phyloP scores from a whole-genome alignment of 768 basidiomycete genomes.

The Grammothele lineata region DNA sequence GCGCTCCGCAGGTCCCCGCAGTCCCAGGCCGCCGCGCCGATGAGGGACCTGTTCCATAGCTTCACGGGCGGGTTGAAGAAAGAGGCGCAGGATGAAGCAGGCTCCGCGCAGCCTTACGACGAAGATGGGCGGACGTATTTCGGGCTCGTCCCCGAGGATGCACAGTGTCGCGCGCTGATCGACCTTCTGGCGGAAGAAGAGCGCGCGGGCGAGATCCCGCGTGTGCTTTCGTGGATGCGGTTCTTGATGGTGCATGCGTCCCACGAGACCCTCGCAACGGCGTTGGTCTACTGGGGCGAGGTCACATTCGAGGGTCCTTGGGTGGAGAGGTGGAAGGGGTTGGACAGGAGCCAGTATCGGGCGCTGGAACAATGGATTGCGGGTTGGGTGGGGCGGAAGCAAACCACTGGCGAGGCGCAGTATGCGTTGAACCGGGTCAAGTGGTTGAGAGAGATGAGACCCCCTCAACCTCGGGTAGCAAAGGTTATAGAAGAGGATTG shows the following conservation, averaged over 20 bases:
- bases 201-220: conserved; percentile 57
- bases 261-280: conserved; percentile 51
- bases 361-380: conserved; percentile 48
- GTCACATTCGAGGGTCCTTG: conserved; percentile 58
- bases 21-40: conserved; percentile 21
- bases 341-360: conserved; percentile 33
- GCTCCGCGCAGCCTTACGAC: not conserved
- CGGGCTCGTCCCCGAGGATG: conserved; percentile 43
- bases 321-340: conserved; percentile 39
- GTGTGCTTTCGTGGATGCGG: conserved; percentile 72
- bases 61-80: conserved; percentile 12
- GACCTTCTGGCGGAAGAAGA: conserved; percentile 50
- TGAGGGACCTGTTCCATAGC: conserved; percentile 28
- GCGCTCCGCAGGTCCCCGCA: conserved; percentile 26
- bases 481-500: not conserved
- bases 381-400: conserved; percentile 51
- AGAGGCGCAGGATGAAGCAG: not conserved
- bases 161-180: conserved; percentile 56
- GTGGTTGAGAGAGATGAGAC: conserved; percentile 5
- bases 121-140: conserved; percentile 8
- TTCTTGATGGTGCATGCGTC: conserved; percentile 49
- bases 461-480: not conserved
- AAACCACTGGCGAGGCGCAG: conserved; percentile 40
- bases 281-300: conserved; percentile 70
- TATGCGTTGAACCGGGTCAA: conserved; percentile 5